These are phyloP conservation scores for Tetrapisispora namnaoensis DNA, from an alignment of 805 yeast species.

Conservation along the genomic window DNA sequence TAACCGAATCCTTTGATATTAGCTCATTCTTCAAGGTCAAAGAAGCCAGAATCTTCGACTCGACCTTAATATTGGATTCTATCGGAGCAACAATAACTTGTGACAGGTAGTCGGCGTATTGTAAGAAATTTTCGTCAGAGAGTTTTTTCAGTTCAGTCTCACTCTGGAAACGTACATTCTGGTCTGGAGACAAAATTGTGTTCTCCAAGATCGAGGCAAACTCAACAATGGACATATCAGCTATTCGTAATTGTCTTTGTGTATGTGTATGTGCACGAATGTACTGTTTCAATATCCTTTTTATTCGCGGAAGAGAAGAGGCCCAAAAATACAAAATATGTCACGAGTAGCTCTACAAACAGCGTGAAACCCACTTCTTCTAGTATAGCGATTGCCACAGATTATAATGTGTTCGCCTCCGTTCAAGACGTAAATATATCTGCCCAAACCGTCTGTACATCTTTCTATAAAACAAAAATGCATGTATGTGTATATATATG, in stretches of 20 bases:
- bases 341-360: no score
- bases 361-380: no score
- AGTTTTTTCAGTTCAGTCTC: constrained; percentile 65
- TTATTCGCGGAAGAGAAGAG: no score
- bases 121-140: constrained; percentile 66
- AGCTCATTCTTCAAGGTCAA: constrained; percentile 79
- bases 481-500: no score
- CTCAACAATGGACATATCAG: constrained; percentile 33
- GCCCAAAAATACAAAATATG: no score
- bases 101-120: constrained; percentile 60
- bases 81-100: constrained; percentile 58
- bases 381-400: no score
- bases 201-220: constrained; percentile 65
- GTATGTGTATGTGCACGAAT: not conserved
- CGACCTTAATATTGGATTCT: constrained; percentile 39
- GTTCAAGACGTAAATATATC: no score
- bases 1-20: constrained; percentile 65
- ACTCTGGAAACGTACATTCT: constrained; percentile 60
- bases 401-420: no score
- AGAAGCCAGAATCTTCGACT: constrained; percentile 88
- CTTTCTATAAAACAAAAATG: no score
- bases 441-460: no score
- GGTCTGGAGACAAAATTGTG: constrained; percentile 64
- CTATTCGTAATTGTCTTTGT: not conserved
- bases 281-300: not conserved